Evolutionary conservation across 768 basidiomycete species (phyloP).

Genomic region (Boletus subparvulus): DNA sequence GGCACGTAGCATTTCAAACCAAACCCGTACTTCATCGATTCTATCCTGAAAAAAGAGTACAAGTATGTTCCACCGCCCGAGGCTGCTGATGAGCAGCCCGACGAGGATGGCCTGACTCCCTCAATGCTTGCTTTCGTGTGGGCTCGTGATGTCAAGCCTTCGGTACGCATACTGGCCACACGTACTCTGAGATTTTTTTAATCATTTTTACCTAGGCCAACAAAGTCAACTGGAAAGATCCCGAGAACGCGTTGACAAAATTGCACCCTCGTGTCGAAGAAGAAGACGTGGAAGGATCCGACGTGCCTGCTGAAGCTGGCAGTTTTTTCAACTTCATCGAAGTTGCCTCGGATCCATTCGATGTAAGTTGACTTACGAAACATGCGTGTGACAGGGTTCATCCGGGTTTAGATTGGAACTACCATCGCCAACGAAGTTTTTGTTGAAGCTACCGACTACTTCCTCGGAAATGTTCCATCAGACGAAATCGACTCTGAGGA

Average conservation of each 20-base stretch:
- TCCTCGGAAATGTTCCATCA: slow-evolving; percentile 63
- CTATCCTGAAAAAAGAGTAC: slow-evolving; percentile 79
- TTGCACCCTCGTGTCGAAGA: slow-evolving; percentile 65
- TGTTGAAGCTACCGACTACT: slow-evolving; percentile 78
- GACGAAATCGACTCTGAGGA: slow-evolving; percentile 66
- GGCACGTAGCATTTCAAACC: slow-evolving; percentile 70
- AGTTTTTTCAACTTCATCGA: slow-evolving; percentile 92
- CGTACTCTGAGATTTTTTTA: not conserved
- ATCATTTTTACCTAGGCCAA: slow-evolving; percentile 41
- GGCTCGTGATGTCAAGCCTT: slow-evolving; percentile 68
- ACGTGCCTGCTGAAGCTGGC: slow-evolving; percentile 62
- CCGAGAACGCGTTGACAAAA: slow-evolving; percentile 74
- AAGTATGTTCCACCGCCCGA: slow-evolving; percentile 60
- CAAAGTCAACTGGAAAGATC: slow-evolving; percentile 81
- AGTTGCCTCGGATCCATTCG: slow-evolving; percentile 57
- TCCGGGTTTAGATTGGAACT: slow-evolving; percentile 57
- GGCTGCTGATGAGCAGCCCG: slow-evolving; percentile 55
- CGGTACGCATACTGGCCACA: slow-evolving; percentile 43
- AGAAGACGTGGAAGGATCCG: slow-evolving; percentile 56
- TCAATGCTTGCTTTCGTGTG: slow-evolving; percentile 81
- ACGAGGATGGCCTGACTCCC: slow-evolving; percentile 72
- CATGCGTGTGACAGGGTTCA: slow-evolving; percentile 5
- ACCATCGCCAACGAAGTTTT: slow-evolving; percentile 76
- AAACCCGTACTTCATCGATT: slow-evolving; percentile 80
- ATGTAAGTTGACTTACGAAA: slow-evolving; percentile 46